Evolutionary conservation across 2,329 filamentous ascomycete genomes (phyloP).

Genomic region (Raffaelea albimanens): DNA sequence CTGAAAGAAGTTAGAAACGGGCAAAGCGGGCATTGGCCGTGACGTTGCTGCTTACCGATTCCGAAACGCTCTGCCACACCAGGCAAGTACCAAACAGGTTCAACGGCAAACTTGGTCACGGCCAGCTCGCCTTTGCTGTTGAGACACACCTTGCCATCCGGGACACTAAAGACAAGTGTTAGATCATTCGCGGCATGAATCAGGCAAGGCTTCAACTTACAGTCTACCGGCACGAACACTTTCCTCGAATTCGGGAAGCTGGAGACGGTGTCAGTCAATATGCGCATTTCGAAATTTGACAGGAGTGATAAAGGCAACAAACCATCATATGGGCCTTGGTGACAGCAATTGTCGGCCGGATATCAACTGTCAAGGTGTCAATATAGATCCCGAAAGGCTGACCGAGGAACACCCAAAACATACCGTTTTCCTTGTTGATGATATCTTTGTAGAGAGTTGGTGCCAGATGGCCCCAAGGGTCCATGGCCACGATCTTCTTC

Average conservation of each 20-base stretch:
- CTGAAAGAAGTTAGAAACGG: constrained; percentile 25
- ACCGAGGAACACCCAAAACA: constrained; percentile 8
- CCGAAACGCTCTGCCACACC: constrained; percentile 88
- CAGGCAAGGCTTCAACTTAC: constrained; percentile 19
- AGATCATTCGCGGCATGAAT: neutral
- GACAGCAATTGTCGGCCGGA: constrained; percentile 82
- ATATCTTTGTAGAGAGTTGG: constrained; percentile 75
- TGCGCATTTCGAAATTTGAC: neutral
- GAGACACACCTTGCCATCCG: constrained; percentile 83
- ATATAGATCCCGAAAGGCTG: too few species aligned
- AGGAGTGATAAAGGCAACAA: neutral
- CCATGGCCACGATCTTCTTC: constrained; percentile 97
- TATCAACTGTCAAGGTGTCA: constrained; percentile 48
- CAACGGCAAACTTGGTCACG: constrained; percentile 94
- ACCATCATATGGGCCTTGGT: constrained; percentile 89
- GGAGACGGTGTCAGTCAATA: neutral
- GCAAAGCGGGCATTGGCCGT: too few species aligned
- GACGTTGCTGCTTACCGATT: constrained; percentile 46
- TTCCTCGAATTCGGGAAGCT: constrained; percentile 84
- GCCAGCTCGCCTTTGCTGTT: constrained; percentile 79
- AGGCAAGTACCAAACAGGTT: constrained; percentile 84
- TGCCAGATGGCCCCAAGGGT: constrained; percentile 80
- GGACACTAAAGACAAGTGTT: constrained; percentile 28
- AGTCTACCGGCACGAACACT: constrained; percentile 74
- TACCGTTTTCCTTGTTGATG: constrained; percentile 64